phyloP scores from a whole-genome alignment of 495 filamentous ascomycete species.

The Penicillium riverlandense region DNA sequence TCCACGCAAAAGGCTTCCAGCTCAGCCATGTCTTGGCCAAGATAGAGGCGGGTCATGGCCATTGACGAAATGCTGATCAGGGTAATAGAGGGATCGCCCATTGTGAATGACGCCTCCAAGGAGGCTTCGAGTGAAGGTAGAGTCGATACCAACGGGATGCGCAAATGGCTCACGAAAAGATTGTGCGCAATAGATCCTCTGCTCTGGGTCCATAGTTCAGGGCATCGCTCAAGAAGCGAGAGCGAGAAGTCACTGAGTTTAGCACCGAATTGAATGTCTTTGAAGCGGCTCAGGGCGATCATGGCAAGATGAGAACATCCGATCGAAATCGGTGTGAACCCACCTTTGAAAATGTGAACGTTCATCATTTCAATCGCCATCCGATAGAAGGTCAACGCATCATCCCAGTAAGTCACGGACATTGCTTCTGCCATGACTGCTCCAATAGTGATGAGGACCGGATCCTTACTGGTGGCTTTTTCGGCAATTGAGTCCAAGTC shows the following conservation, averaged over 20 bases:
- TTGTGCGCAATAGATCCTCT: conserved; percentile 65
- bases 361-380: conserved; percentile 65
- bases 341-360: conserved; percentile 55
- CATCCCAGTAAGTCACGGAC: conserved; percentile 77
- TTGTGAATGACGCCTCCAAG: conserved; percentile 60
- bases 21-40: conserved; percentile 68
- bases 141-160: conserved; percentile 51
- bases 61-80: conserved; percentile 68
- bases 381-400: conserved; percentile 68
- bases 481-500: conserved; percentile 48
- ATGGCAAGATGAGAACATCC: conserved; percentile 69
- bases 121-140: conserved; percentile 58
- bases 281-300: conserved; percentile 66
- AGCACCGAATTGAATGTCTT: conserved; percentile 59
- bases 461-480: conserved; percentile 44
- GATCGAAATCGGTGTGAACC: conserved; percentile 68
- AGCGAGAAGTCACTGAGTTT: conserved; percentile 59
- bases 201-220: conserved; percentile 62
- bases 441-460: conserved; percentile 56
- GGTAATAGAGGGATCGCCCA: conserved; percentile 68
- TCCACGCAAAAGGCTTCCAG: conserved; percentile 68
- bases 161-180: conserved; percentile 68
- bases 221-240: conserved; percentile 56
- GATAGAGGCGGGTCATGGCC: conserved; percentile 62
- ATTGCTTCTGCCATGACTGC: conserved; percentile 70